Evolutionary conservation across 139 green algal species (phyloP).

Genomic region (Ostreobium quekettii): DNA sequence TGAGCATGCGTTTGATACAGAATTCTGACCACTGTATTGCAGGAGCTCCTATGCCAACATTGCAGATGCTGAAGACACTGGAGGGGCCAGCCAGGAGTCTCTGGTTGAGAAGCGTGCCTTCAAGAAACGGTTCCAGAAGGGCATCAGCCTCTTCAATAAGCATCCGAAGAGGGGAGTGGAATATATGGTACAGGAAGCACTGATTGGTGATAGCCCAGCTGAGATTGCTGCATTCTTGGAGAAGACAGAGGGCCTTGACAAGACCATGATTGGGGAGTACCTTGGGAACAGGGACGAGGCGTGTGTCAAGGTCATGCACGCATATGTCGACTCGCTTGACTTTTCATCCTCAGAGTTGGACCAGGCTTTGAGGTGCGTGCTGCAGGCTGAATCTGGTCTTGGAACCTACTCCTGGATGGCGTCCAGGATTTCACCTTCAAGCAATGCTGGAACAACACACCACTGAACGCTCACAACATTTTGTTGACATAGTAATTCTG

Average conservation of each 20-base stretch:
- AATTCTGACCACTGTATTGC: too few relatives aligned
- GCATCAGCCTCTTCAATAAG: constrained; percentile 90
- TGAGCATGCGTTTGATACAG: too few relatives aligned
- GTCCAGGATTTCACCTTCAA: too few relatives aligned
- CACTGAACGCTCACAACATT: too few relatives aligned
- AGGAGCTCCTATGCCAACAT: too few relatives aligned
- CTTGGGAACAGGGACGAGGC: constrained; percentile 89
- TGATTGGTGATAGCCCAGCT: constrained; percentile 24
- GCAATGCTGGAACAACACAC: too few relatives aligned
- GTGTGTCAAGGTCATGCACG: constrained; percentile 92
- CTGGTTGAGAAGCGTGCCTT: constrained; percentile 39
- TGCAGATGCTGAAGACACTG: too few relatives aligned
- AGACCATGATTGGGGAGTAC: constrained; percentile 92
- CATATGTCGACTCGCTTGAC: constrained; percentile 90
- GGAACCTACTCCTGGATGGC: too few relatives aligned
- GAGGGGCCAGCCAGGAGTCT: constrained; percentile 14
- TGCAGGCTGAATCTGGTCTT: too few relatives aligned
- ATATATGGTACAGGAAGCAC: constrained; percentile 51
- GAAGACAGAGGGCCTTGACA: constrained; percentile 73
- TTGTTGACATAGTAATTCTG: too few relatives aligned
- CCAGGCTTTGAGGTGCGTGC: constrained; percentile 47
- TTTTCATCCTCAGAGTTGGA: constrained; percentile 85
- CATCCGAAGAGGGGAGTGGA: constrained; percentile 92
- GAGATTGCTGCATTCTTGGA: constrained; percentile 68
- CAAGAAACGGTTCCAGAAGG: constrained; percentile 60